Evolutionary conservation across 208 protist genomes (phyloP), one percentile per base, ranked within the genome.

Genomic region (Novymonas esmeraldas): DNA sequence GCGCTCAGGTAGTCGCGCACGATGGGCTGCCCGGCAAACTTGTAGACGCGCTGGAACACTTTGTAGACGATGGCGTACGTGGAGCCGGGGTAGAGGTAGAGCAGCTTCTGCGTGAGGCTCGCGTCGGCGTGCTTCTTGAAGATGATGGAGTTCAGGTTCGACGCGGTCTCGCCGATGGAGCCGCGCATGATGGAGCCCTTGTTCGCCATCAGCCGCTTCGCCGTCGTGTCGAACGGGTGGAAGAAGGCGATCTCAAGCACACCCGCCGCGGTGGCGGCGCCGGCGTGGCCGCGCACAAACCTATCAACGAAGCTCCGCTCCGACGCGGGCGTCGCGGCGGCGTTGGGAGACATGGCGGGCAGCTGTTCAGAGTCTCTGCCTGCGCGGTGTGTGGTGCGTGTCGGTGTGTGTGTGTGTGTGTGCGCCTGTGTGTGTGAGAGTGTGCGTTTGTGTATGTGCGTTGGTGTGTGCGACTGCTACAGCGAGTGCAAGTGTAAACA

Each of bases 41-140:
- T 97, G 85, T 94, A 96, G 28, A 95, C 85, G 20, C 93, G 86
- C 78, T 97, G 93, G 41, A 95, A 82, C 0, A 97, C 85, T 75
- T 97, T 97, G 73, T 97, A 97, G 14, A 84, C 73, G 4, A 94
- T 82, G 26, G 88, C 93, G 70, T 95, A 97, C 41, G 82, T 58
- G 51, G 87, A 93, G 57, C 93, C 93, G 3, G 93, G 93, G 72
- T 95, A 97, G 65, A 97, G 81, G 65, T 92, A 95, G 48, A 80
- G 18, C 44, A 94, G 29, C 80, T 95, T 95, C 48, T 68, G 55
- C n/a, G 81, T 18, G 24, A 85, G 28, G 18, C 78, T 50, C 13
- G 69, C 78, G 33, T 85, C 46, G 44, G 87, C 91, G 68, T 93
- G 82, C 41, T 91, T 67, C 55, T 89, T 80, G 51, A 95, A 95